Percentiles rank a stretch among this genome's conserved stretches.
phyloP scores from a whole-genome alignment of 2,329 filamentous ascomycete genomes.

The Clonostachys chloroleuca region DNA sequence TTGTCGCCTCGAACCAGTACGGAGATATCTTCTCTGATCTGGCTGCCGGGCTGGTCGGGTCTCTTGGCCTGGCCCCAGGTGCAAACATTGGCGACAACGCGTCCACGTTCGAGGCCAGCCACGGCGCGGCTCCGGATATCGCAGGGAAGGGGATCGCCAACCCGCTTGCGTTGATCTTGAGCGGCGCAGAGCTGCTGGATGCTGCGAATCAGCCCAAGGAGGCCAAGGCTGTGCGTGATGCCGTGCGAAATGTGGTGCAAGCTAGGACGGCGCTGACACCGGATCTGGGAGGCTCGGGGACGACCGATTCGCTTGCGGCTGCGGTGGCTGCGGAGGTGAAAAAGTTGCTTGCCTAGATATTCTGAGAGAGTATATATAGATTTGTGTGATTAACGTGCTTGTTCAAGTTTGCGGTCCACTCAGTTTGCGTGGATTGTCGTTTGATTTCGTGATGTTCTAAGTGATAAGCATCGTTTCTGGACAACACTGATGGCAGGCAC shows the following conservation, averaged over 20 bases:
- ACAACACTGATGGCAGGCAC: too few relatives aligned
- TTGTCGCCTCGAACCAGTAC: slow-evolving; percentile 42
- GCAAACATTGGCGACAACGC: slow-evolving; percentile 46
- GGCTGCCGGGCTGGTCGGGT: slow-evolving; percentile 38
- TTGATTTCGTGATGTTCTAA: too few relatives aligned
- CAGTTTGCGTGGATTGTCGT: too few relatives aligned
- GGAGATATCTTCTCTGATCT: slow-evolving; percentile 42
- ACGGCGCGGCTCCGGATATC: slow-evolving; percentile 71
- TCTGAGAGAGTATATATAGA: too few relatives aligned
- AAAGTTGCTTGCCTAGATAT: neutral
- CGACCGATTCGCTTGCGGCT: neutral
- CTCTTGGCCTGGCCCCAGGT: slow-evolving; percentile 36
- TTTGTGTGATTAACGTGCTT: too few relatives aligned
- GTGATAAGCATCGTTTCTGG: too few relatives aligned
- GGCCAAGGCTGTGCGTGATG: neutral
- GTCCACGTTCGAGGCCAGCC: slow-evolving; percentile 75
- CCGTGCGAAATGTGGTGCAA: neutral
- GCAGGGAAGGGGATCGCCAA: slow-evolving; percentile 69
- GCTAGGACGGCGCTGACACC: neutral
- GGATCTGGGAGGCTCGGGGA: slow-evolving; percentile 1
- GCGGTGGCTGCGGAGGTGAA: neutral
- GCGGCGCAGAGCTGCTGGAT: slow-evolving; percentile 64
- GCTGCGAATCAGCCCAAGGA: neutral
- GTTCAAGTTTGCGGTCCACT: too few relatives aligned
- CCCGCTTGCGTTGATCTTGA: slow-evolving; percentile 67